These are phyloP conservation scores for Fragosphaeria purpurea DNA, from an alignment of 2,329 filamentous ascomycete genomes.

Conservation along the genomic window DNA sequence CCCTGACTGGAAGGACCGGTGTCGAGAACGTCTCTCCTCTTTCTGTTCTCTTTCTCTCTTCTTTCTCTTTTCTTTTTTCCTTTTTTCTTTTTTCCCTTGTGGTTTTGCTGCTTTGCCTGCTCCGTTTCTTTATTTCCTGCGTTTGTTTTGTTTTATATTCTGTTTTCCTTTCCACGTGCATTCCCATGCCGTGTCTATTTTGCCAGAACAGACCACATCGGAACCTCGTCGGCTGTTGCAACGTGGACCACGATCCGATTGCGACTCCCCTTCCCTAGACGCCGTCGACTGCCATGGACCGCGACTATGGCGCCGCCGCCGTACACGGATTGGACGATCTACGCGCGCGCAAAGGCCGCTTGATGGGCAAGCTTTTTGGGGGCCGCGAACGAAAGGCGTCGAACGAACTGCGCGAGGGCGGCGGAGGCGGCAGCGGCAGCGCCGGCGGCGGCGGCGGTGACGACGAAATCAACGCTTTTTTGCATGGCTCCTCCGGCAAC, in stretches of 20 bases:
- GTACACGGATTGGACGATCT: conserved; percentile 7
- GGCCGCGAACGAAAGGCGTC: conserved; percentile 26
- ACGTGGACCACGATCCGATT: background rate
- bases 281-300: conserved; percentile 8
- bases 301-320: conserved; percentile 7
- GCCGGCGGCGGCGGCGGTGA: conserved; percentile 14
- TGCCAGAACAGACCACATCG: background rate
- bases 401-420: conserved; percentile 24
- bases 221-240: background rate
- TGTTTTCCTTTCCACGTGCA: background rate
- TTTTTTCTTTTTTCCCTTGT: background rate
- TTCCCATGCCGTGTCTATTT: background rate
- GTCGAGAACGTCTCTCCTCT: too few species aligned
- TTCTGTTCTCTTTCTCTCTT: too few species aligned
- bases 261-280: background rate
- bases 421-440: too few species aligned
- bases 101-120: background rate
- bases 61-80: background rate
- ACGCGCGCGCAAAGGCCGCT: conserved; percentile 38
- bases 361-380: conserved; percentile 55
- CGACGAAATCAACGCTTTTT: conserved; percentile 48
- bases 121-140: background rate
- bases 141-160: too few species aligned
- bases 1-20: too few species aligned
- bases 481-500: conserved; percentile 36